Conservation (phyloP, 352 stramenopile species). For the Phytophthora crassamura region DNA sequence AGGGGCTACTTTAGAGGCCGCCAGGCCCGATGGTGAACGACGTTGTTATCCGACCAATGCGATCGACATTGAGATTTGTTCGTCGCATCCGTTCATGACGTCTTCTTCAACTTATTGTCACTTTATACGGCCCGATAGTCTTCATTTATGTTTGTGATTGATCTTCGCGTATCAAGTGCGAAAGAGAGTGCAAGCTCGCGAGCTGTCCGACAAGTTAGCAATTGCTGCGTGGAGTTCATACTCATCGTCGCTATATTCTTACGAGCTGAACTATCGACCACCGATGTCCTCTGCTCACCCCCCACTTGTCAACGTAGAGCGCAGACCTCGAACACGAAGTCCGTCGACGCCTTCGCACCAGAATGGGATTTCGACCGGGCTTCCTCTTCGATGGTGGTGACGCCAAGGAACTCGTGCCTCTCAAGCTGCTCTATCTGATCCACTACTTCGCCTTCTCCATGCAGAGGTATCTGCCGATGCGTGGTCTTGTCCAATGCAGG, state of each 20-base stretch:
- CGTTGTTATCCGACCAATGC: conserved; percentile 3
- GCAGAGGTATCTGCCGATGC: conserved; percentile 67
- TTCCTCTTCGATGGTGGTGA: conserved; percentile 72
- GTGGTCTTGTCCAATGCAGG: conserved; percentile 1
- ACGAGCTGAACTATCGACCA: conserved; percentile 1
- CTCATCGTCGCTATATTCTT: conserved; percentile 10
- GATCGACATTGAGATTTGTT: conserved; percentile 1
- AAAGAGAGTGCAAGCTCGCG: conserved; percentile 10
- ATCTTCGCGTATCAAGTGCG: conserved; percentile 14
- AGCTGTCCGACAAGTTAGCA: too few species aligned
- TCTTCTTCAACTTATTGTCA: conserved; percentile 10
- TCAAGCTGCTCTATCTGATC: conserved; percentile 77
- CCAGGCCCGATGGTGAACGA: background rate
- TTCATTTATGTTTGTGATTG: conserved; percentile 32
- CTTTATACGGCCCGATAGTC: conserved; percentile 9
- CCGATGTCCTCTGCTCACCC: conserved; percentile 11
- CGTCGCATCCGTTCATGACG: conserved; percentile 12
- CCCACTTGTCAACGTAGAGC: conserved; percentile 19
- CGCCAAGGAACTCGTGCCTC: conserved; percentile 61
- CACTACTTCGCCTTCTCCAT: conserved; percentile 73
- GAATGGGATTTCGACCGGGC: conserved; percentile 36
- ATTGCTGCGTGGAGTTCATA: too few species aligned
- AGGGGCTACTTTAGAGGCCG: conserved; percentile 10
- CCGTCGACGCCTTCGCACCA: background rate
- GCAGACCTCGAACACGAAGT: conserved; percentile 5